phyloP scores from a whole-genome alignment of 225 moss, liverwort and hornwort genomes.

The Rhytidiadelphus loreus region DNA sequence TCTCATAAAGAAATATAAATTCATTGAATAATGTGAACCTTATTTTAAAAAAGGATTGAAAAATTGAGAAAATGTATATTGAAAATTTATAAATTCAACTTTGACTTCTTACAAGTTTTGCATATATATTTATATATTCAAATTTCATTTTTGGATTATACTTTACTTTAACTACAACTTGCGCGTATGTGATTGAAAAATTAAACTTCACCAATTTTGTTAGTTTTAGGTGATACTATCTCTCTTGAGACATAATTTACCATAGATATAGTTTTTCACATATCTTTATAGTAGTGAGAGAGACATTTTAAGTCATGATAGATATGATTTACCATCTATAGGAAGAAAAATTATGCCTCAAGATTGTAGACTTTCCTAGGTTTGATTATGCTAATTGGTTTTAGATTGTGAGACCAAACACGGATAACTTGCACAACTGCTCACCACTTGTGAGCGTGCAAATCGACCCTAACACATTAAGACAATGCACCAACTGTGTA shows the following conservation, averaged over 20 bases:
- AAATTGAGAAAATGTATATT: neutral
- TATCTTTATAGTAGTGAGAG: neutral
- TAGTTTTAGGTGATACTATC: neutral
- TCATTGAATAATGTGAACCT: neutral
- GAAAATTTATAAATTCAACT: neutral
- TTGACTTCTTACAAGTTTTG: neutral
- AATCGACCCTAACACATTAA: too few species aligned
- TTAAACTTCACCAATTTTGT: neutral
- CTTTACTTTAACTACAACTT: neutral
- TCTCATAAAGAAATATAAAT: neutral
- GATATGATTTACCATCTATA: neutral
- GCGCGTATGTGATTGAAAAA: neutral
- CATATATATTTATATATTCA: neutral
- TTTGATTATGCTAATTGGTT: neutral
- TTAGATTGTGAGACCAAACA: too few species aligned
- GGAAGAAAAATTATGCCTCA: fast-evolving
- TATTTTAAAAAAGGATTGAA: neutral
- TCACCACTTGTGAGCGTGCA: too few species aligned
- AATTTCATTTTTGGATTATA: neutral
- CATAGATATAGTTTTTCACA: fast-evolving
- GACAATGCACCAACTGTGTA: too few species aligned
- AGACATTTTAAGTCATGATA: neutral
- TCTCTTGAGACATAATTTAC: neutral
- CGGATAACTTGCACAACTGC: too few species aligned
- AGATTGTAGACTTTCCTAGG: neutral